These are phyloP conservation scores for Coemansia sp. DNA, from an alignment of 192 early-diverging fungal species.

Conservation along the genomic window DNA sequence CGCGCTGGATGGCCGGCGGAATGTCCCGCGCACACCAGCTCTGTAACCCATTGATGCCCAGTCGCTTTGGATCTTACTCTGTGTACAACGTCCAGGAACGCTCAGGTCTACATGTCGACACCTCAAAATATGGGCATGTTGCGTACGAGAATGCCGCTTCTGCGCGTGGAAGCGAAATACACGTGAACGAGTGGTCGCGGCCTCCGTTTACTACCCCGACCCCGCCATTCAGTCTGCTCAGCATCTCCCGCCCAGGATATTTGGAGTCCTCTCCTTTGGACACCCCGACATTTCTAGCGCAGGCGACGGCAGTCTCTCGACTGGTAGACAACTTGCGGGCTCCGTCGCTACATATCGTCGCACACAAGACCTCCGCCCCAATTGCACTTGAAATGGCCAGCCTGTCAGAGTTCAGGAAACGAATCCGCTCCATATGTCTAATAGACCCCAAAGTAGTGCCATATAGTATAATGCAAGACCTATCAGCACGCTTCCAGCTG, in stretches of 20 bases:
- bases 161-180: not conserved
- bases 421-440: slow-evolving; percentile 42
- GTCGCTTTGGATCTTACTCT: slow-evolving; percentile 43
- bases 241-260: slow-evolving; percentile 51
- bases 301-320: slow-evolving; percentile 39
- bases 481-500: slow-evolving; percentile 19
- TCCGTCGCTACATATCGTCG: slow-evolving; percentile 42
- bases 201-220: slow-evolving; percentile 24
- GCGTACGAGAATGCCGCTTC: not conserved
- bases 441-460: slow-evolving; percentile 38
- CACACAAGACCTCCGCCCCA: slow-evolving; percentile 40
- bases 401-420: slow-evolving; percentile 42
- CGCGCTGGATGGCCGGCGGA: slow-evolving; percentile 55
- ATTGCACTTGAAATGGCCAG: slow-evolving; percentile 51
- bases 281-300: slow-evolving; percentile 31
- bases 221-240: slow-evolving; percentile 43
- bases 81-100: slow-evolving; percentile 43
- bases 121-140: not conserved
- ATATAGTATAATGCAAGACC: slow-evolving; percentile 13
- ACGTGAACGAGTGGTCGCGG: not conserved
- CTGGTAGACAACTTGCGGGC: slow-evolving; percentile 47
- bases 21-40: slow-evolving; percentile 45
- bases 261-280: slow-evolving; percentile 37
- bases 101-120: not conserved
- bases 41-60: slow-evolving; percentile 50